Evolutionary conservation across 2,329 filamentous ascomycete genomes (phyloP).

Genomic region (Colletotrichum salicis): DNA sequence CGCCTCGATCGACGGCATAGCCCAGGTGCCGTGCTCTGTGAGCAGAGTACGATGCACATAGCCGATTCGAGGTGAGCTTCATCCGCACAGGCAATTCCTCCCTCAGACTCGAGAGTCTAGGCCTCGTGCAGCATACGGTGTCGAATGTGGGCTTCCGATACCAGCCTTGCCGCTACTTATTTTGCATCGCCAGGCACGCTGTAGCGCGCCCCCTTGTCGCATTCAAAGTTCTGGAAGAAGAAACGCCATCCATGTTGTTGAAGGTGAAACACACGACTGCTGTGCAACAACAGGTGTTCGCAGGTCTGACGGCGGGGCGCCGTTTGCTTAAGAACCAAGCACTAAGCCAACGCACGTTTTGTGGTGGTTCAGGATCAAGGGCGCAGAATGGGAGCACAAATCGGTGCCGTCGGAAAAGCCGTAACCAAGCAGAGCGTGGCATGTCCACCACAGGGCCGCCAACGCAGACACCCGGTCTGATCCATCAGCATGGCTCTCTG

Average conservation of each 20-base stretch:
- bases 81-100: not conserved
- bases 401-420: not conserved
- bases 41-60: not conserved
- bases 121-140: not conserved
- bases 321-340: slow-evolving; percentile 5
- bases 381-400: not conserved
- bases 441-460: not conserved
- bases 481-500: slow-evolving; percentile 15
- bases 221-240: slow-evolving; percentile 1
- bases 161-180: not conserved
- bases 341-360: not conserved
- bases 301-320: slow-evolving; percentile 20
- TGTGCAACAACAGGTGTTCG: slow-evolving; percentile 11
- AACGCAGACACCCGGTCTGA: not conserved
- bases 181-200: slow-evolving; percentile 5
- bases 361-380: slow-evolving; percentile 17
- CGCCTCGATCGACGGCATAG: slow-evolving; percentile 7
- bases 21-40: not conserved
- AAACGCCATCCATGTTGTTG: slow-evolving; percentile 5
- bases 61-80: not conserved
- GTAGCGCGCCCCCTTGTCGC: not conserved
- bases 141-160: slow-evolving; percentile 6
- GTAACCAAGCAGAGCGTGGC: not conserved
- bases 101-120: no score
- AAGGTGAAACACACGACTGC: slow-evolving; percentile 20